phyloP scores from a whole-genome alignment of 73 alveolate species.

The Paramecium biaurelia region DNA sequence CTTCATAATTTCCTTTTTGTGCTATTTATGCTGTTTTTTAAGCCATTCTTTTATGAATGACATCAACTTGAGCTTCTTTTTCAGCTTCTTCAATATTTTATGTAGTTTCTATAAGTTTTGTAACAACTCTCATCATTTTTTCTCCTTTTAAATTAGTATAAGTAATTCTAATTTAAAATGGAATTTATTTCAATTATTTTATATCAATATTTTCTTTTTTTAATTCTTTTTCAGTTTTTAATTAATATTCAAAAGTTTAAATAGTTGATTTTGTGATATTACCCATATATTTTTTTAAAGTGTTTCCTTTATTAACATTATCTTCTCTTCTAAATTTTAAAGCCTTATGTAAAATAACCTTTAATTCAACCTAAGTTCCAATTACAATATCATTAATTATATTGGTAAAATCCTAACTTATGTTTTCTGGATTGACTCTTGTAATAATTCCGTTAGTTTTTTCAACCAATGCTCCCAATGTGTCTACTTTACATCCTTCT shows the following conservation, averaged over 20 bases:
- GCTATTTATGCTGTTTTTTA: constrained; percentile 88
- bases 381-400: constrained; percentile 79
- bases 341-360: constrained; percentile 80
- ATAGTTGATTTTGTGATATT: constrained; percentile 83
- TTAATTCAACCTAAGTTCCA: constrained; percentile 84
- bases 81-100: constrained; percentile 79
- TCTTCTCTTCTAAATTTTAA: constrained; percentile 92
- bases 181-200: constrained; percentile 68
- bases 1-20: constrained; percentile 70
- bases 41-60: constrained; percentile 80
- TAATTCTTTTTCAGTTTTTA: constrained; percentile 71
- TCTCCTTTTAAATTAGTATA: constrained; percentile 78
- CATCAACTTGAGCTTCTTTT: constrained; percentile 71
- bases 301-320: constrained; percentile 62
- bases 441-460: constrained; percentile 88
- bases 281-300: constrained; percentile 75
- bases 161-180: constrained; percentile 80
- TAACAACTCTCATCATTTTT: constrained; percentile 84
- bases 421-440: constrained; percentile 84
- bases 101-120: constrained; percentile 67
- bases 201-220: constrained; percentile 68
- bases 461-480: constrained; percentile 79
- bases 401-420: constrained; percentile 83
- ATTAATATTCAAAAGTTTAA: constrained; percentile 85
- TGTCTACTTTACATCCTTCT: constrained; percentile 87